A percentile compares a stretch with the other conserved stretches of the same genome.
These are phyloP conservation scores for Lecanicillium sp. DNA, from an alignment of 2,329 filamentous ascomycete genomes.

Conservation along the genomic window DNA sequence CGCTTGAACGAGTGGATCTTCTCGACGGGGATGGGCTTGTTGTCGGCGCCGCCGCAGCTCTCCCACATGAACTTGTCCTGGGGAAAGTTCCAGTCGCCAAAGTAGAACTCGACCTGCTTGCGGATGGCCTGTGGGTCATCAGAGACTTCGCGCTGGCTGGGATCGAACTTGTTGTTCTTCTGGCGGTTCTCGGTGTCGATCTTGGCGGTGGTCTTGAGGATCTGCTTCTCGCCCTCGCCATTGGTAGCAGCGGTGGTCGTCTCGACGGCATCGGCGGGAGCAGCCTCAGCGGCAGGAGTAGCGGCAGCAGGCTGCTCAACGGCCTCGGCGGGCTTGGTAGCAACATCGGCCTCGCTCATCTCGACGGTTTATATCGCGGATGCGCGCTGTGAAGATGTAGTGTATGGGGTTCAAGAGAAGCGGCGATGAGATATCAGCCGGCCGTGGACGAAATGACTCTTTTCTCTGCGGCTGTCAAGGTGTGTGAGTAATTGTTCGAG, in stretches of 20 bases:
- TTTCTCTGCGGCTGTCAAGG: background rate
- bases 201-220: slow-evolving; percentile 41
- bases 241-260: slow-evolving; percentile 9
- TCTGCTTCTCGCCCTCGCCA: slow-evolving; percentile 23
- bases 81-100: slow-evolving; percentile 83
- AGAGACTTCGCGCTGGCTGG: slow-evolving; percentile 60
- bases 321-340: slow-evolving; percentile 36
- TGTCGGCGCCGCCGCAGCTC: slow-evolving; percentile 68
- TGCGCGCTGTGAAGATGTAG: background rate
- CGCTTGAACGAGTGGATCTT: slow-evolving; percentile 84
- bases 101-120: slow-evolving; percentile 93
- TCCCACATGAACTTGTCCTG: slow-evolving; percentile 83
- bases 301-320: slow-evolving; percentile 47
- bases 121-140: slow-evolving; percentile 77
- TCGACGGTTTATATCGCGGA: background rate
- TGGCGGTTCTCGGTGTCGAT: slow-evolving; percentile 33
- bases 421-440: background rate
- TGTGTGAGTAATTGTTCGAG: slow-evolving; percentile 12
- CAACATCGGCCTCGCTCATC: slow-evolving; percentile 14
- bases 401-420: background rate
- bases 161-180: slow-evolving; percentile 66
- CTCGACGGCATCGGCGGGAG: slow-evolving; percentile 19
- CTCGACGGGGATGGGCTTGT: slow-evolving; percentile 74
- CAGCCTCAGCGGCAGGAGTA: slow-evolving; percentile 30
- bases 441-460: background rate